These are phyloP conservation scores for Amoebophrya sp. DNA, from an alignment of 169 alveolate genomes.

Conservation along the genomic window DNA sequence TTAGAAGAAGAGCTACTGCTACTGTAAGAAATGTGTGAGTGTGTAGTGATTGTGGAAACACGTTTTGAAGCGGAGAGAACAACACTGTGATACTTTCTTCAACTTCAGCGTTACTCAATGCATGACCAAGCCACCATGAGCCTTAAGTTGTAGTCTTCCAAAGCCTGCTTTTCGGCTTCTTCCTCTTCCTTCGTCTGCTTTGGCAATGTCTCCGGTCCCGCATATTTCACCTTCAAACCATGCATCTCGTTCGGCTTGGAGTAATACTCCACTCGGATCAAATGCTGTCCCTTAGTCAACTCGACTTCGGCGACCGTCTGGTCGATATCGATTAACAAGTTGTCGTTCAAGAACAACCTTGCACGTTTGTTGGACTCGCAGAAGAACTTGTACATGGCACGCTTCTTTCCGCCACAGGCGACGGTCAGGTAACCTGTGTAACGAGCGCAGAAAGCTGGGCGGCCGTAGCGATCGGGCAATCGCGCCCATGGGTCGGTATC, in stretches of 20 bases:
- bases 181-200: constrained; percentile 42
- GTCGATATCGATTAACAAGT: constrained; percentile 39
- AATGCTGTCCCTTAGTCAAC: constrained; percentile 49
- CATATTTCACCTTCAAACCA: constrained; percentile 44
- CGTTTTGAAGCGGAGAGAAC: background rate
- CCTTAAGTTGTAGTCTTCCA: background rate
- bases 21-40: constrained; percentile 28
- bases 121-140: background rate
- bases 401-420: constrained; percentile 48
- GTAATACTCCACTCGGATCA: constrained; percentile 49
- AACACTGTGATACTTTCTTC: background rate
- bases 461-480: constrained; percentile 43
- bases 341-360: constrained; percentile 44
- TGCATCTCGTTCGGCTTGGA: constrained; percentile 39
- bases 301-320: constrained; percentile 44
- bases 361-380: constrained; percentile 41
- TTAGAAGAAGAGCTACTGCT: background rate
- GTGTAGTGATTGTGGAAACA: constrained; percentile 36
- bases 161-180: constrained; percentile 34
- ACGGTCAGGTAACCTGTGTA: constrained; percentile 38
- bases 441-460: constrained; percentile 28
- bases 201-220: constrained; percentile 52
- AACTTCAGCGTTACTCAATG: background rate
- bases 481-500: constrained; percentile 43
- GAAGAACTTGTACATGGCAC: constrained; percentile 41